A percentile compares a stretch with the other conserved stretches of the same genome.
Conservation (phyloP, 805 yeast genomes). For the Yarrowia porcina region DNA sequence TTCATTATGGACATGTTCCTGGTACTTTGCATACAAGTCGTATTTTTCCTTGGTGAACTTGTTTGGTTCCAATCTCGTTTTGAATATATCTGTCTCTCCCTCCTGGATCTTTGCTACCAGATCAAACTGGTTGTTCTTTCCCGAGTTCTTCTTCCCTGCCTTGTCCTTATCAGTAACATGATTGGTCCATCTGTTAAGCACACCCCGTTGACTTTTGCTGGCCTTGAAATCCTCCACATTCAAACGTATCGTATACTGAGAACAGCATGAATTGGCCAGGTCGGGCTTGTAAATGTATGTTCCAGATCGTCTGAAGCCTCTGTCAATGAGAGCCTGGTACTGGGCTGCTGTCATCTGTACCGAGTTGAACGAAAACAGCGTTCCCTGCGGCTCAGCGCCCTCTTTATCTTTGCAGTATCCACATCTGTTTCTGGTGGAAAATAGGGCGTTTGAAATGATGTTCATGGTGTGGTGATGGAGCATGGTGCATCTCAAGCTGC, state of each 20-base stretch:
- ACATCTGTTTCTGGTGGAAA: background rate
- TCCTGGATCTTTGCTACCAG: slow-evolving; percentile 40
- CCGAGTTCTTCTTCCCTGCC: slow-evolving; percentile 27
- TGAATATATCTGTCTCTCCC: slow-evolving; percentile 39
- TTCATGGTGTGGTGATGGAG: slow-evolving; percentile 1
- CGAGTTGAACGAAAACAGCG: slow-evolving; percentile 1
- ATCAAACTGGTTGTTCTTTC: slow-evolving; percentile 34
- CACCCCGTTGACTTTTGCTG: slow-evolving; percentile 64
- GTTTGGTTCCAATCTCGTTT: slow-evolving; percentile 49
- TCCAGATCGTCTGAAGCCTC: slow-evolving; percentile 81
- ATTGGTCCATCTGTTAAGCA: slow-evolving; percentile 56
- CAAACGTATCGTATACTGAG: slow-evolving; percentile 74
- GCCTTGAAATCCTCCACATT: slow-evolving; percentile 46
- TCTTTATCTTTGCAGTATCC: slow-evolving; percentile 19
- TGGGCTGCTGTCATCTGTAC: background rate
- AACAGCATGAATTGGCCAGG: slow-evolving; percentile 68
- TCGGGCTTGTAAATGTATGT: slow-evolving; percentile 64
- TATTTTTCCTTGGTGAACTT: slow-evolving; percentile 56
- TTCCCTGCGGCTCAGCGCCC: background rate
- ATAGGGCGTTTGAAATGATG: slow-evolving; percentile 6
- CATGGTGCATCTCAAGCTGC: background rate
- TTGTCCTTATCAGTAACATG: slow-evolving; percentile 26
- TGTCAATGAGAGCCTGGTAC: slow-evolving; percentile 36
- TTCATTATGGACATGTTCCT: slow-evolving; percentile 66
- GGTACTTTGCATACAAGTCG: slow-evolving; percentile 54